Conservation (phyloP, 192 early-diverging fungal species). For the Irineochytrium annulatum region DNA sequence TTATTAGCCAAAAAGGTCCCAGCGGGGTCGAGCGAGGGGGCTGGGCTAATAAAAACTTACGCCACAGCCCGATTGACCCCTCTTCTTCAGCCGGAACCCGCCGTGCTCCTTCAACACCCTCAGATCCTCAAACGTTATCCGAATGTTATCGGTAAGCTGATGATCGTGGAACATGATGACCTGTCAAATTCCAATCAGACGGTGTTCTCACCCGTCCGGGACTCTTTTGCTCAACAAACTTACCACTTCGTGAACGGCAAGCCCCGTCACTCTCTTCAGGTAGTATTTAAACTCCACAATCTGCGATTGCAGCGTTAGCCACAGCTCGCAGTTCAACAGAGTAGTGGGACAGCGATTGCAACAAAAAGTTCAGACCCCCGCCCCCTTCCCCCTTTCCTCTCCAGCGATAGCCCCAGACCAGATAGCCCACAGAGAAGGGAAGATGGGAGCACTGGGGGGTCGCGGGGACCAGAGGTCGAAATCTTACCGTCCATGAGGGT, state of each 20-base stretch:
- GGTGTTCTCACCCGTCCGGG: background rate
- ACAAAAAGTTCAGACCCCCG: background rate
- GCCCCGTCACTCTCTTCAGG: constrained; percentile 5
- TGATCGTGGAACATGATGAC: constrained; percentile 21
- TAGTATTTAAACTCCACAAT: constrained; percentile 18
- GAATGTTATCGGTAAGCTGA: constrained; percentile 20
- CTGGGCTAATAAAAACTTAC: constrained; percentile 7
- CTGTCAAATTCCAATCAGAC: constrained; percentile 3
- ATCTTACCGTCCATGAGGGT: background rate
- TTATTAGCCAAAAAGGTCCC: background rate
- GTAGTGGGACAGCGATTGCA: background rate
- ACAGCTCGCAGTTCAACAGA: background rate
- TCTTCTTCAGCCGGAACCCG: constrained; percentile 4
- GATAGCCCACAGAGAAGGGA: background rate
- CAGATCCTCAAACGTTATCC: constrained; percentile 11
- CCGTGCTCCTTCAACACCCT: constrained; percentile 9
- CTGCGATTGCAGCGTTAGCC: constrained; percentile 7
- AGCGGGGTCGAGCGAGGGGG: background rate
- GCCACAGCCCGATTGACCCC: constrained; percentile 13
- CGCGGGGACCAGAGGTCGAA: background rate
- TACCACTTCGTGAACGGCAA: constrained; percentile 15
- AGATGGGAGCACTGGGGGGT: background rate
- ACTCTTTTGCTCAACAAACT: background rate
- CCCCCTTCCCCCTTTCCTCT: background rate
- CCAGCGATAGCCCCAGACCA: background rate